Evolutionary conservation across 305 asterid genomes (phyloP).

Genomic region (Fraxinus xanthoxyloides): DNA sequence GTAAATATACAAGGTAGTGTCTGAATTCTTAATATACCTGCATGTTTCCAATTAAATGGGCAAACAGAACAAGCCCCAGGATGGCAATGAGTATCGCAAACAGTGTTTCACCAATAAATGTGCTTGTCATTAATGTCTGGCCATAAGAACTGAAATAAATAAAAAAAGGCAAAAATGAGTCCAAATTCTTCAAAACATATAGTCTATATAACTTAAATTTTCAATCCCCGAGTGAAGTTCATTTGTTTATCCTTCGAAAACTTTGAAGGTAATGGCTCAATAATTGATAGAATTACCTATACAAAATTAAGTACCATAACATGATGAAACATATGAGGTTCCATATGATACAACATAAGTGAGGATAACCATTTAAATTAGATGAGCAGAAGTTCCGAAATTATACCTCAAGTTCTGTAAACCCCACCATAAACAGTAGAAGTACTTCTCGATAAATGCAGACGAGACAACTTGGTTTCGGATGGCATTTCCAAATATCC

Average conservation of each 20-base stretch:
- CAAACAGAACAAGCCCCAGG: conserved; percentile 73
- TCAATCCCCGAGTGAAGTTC: background rate
- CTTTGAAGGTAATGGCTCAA: background rate
- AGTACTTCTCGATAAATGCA: conserved; percentile 62
- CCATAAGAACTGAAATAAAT: conserved; percentile 64
- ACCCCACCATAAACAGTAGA: conserved; percentile 95
- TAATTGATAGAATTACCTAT: background rate
- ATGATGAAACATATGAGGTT: background rate
- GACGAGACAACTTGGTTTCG: conserved; percentile 65
- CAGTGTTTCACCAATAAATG: conserved; percentile 65
- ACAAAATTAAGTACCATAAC: background rate
- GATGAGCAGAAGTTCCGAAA: background rate
- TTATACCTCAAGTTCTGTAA: conserved; percentile 74
- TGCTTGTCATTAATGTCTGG: conserved; percentile 63
- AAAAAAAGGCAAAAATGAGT: conserved; percentile 3
- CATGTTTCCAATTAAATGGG: conserved; percentile 81
- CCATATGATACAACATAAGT: background rate
- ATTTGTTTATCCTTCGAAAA: background rate
- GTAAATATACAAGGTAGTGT: background rate
- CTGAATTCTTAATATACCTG: conserved; percentile 43
- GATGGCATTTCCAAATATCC: conserved; percentile 66
- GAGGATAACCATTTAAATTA: background rate
- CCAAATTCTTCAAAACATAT: background rate
- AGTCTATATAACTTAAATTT: background rate
- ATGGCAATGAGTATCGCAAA: conserved; percentile 81